These are phyloP conservation scores for Aspergillus affinis DNA, from an alignment of 495 filamentous ascomycete genomes.

Conservation along the genomic window DNA sequence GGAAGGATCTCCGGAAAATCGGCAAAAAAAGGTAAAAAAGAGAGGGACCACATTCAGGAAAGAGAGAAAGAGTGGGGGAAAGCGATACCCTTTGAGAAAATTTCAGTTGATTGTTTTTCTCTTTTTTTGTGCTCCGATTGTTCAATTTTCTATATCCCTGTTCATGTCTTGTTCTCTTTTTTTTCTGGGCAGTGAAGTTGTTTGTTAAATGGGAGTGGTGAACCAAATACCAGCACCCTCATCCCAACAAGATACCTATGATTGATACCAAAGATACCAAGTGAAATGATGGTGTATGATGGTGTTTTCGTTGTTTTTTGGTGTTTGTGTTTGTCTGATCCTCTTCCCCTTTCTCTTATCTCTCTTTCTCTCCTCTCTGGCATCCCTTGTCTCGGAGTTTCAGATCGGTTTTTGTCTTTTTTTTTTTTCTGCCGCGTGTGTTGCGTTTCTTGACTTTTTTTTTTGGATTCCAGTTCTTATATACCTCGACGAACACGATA, in stretches of 20 bases:
- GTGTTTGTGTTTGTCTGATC: slow-evolving; percentile 23
- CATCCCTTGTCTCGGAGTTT: slow-evolving; percentile 10
- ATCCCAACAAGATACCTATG: slow-evolving; percentile 18
- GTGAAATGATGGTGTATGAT: slow-evolving; percentile 29
- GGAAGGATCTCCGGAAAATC: not conserved
- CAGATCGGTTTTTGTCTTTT: slow-evolving; percentile 6
- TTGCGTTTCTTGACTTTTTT: slow-evolving; percentile 5
- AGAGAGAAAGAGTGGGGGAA: slow-evolving; percentile 7
- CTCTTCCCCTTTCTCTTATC: slow-evolving; percentile 15
- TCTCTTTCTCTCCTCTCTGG: slow-evolving; percentile 10
- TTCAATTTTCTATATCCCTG: not conserved
- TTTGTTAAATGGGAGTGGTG: not conserved
- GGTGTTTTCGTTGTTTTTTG: slow-evolving; percentile 3
- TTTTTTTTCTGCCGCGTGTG: not conserved
- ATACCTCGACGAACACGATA: slow-evolving; percentile 20
- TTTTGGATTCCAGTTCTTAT: slow-evolving; percentile 17
- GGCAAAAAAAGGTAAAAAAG: slow-evolving; percentile 5
- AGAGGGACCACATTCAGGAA: not conserved
- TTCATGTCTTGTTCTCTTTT: not conserved
- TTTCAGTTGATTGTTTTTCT: not conserved
- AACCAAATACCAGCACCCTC: not conserved
- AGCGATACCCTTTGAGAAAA: not conserved
- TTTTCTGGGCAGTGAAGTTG: not conserved
- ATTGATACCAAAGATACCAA: slow-evolving; percentile 27
- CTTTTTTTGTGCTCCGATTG: not conserved